These are phyloP conservation scores for Pezicula neosporulosa DNA, from an alignment of 2,329 filamentous ascomycete genomes.

Conservation along the genomic window DNA sequence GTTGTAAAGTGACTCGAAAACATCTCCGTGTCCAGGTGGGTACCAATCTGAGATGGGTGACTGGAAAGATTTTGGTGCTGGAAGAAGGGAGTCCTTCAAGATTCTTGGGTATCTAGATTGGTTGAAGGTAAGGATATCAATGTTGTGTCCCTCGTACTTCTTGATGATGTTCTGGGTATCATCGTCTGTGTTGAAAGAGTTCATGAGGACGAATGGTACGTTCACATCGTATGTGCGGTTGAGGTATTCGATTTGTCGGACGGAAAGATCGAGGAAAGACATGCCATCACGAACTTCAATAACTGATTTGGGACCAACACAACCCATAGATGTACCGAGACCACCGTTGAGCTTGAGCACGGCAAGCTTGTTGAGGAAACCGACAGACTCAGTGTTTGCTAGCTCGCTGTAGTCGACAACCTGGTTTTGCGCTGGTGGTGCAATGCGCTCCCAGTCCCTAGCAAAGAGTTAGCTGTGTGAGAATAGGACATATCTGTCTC, in stretches of 20 bases:
- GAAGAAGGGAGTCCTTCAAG: slow-evolving; percentile 95
- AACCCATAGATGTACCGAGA: slow-evolving; percentile 99
- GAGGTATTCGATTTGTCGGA: slow-evolving; percentile 97
- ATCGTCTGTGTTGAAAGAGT: slow-evolving; percentile 99
- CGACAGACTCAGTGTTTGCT: slow-evolving; percentile 82
- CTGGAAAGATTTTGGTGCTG: slow-evolving; percentile 84
- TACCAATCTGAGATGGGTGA: slow-evolving; percentile 97
- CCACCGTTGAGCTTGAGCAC: slow-evolving; percentile 99
- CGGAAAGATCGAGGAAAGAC: slow-evolving; percentile 98
- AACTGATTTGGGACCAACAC: slow-evolving; percentile 97
- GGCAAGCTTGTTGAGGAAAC: slow-evolving; percentile 94
- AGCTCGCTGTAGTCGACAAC: slow-evolving; percentile 94
- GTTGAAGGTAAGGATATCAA: slow-evolving; percentile 99
- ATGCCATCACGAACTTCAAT: slow-evolving; percentile 99
- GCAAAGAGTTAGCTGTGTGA: slow-evolving; percentile 4
- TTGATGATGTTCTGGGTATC: slow-evolving; percentile 99
- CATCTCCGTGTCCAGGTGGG: slow-evolving; percentile 97
- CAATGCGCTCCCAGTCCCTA: slow-evolving; percentile 95
- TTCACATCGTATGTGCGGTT: slow-evolving; percentile 98
- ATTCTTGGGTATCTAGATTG: slow-evolving; percentile 98
- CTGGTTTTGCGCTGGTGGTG: slow-evolving; percentile 87
- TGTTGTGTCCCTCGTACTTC: slow-evolving; percentile 99
- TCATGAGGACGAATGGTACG: slow-evolving; percentile 98
- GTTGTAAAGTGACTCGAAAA: slow-evolving; percentile 99
- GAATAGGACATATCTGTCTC: not conserved